These are phyloP conservation scores for Sherardia arvensis DNA, from an alignment of 257 asterid genomes.

Conservation along the genomic window DNA sequence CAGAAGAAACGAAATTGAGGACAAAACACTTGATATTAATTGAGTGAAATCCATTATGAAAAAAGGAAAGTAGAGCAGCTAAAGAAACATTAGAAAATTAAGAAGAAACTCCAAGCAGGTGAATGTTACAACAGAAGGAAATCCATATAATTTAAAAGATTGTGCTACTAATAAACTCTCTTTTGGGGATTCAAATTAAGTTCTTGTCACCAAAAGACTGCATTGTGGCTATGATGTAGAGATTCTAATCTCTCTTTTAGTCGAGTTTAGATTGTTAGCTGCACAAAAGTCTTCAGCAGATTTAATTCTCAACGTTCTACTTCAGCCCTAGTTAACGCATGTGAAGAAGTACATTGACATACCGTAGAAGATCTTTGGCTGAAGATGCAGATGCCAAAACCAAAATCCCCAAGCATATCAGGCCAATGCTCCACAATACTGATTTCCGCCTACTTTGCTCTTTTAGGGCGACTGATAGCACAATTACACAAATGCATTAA, in stretches of 20 bases:
- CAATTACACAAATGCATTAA: background rate
- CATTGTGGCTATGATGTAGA: background rate
- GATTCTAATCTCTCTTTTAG: background rate
- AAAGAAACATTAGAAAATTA: background rate
- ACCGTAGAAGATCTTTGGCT: slow-evolving; percentile 21
- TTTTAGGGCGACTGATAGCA: slow-evolving; percentile 6
- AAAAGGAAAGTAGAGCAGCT: background rate
- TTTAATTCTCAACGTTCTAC: background rate
- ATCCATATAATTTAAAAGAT: too few relatives aligned
- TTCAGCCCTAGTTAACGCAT: background rate
- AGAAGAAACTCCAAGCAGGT: background rate
- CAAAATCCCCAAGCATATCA: slow-evolving; percentile 24
- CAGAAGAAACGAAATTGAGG: background rate
- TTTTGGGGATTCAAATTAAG: background rate
- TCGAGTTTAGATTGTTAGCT: background rate
- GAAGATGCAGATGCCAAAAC: slow-evolving; percentile 26
- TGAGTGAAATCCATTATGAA: too few relatives aligned
- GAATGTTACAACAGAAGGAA: background rate
- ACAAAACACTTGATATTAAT: background rate
- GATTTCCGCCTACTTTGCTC: slow-evolving; percentile 19
- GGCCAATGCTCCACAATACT: slow-evolving; percentile 17
- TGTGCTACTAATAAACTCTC: background rate
- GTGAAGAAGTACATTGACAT: background rate
- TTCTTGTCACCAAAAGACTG: background rate
- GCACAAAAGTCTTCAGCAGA: background rate